A percentile compares a stretch with the other conserved stretches of the same genome.
These are phyloP conservation scores for Middelhovenomyces tepae DNA, from an alignment of 805 yeast genomes.

Conservation along the genomic window DNA sequence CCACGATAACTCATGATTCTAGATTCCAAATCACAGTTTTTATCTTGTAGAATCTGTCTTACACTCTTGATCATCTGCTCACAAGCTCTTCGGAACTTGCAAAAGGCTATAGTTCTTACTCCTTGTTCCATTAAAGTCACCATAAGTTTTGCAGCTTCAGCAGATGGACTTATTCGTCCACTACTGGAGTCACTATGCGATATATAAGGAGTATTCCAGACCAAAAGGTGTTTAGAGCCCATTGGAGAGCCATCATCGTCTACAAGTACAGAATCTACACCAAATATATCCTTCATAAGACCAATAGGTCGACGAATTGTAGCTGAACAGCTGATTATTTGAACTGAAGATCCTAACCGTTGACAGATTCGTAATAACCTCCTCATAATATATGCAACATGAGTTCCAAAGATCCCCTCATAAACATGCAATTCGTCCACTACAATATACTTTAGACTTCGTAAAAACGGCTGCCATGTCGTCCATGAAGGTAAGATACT, in stretches of 20 bases:
- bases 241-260: conserved; percentile 82
- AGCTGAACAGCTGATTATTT: conserved; percentile 88
- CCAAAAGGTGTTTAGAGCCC: conserved; percentile 63
- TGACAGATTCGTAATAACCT: conserved; percentile 61
- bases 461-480: conserved; percentile 63
- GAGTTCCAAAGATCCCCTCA: conserved; percentile 85
- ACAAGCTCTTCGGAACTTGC: conserved; percentile 77
- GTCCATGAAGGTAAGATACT: conserved; percentile 72
- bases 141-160: conserved; percentile 68
- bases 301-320: conserved; percentile 66
- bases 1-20: conserved; percentile 85
- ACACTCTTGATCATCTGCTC: conserved; percentile 84
- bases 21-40: conserved; percentile 8
- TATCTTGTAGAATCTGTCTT: conserved; percentile 40
- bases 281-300: conserved; percentile 71
- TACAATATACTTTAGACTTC: conserved; percentile 59
- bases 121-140: conserved; percentile 54
- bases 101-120: conserved; percentile 80
- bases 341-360: conserved; percentile 45
- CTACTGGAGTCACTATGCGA: conserved; percentile 47
- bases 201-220: conserved; percentile 78
- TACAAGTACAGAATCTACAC: conserved; percentile 45
- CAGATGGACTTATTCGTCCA: conserved; percentile 61
- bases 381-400: conserved; percentile 79
- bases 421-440: conserved; percentile 83